Conservation (phyloP, 73 alveolate species). For the Effrenium voratum region DNA sequence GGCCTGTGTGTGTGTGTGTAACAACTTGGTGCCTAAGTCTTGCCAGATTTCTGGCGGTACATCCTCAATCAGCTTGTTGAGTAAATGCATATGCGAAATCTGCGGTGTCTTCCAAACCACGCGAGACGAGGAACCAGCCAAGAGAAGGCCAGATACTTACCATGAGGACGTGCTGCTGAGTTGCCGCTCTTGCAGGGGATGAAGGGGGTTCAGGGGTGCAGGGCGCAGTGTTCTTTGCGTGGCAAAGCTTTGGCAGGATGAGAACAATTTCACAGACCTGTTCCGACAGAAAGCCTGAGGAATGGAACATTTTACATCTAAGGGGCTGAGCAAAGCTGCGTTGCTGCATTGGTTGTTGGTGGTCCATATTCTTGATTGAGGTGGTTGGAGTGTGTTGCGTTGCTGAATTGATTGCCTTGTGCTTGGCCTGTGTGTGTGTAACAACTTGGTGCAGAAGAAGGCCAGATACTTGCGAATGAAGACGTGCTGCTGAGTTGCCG, state of each 20-base stretch:
- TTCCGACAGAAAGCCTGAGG: constrained; percentile 20
- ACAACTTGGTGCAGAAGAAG: neutral
- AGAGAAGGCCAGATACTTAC: too few relatives aligned
- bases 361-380: neutral
- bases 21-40: neutral
- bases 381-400: neutral
- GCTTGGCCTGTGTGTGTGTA: neutral
- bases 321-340: constrained; percentile 46
- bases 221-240: too few relatives aligned
- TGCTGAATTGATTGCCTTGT: neutral
- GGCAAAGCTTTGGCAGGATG: neutral
- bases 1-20: neutral
- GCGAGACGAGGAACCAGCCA: too few relatives aligned
- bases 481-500: too few relatives aligned
- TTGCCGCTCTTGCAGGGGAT: too few relatives aligned
- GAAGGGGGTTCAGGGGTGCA: too few relatives aligned
- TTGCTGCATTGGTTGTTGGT: neutral
- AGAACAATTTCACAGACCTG: neutral
- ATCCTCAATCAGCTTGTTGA: too few relatives aligned
- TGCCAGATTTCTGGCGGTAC: too few relatives aligned
- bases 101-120: too few relatives aligned
- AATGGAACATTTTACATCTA: constrained; percentile 11
- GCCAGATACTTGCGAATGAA: too few relatives aligned
- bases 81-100: too few relatives aligned
- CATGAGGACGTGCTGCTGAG: too few relatives aligned